Base-by-base conservation (phyloP, 2,329 filamentous ascomycete species). In the Trichoderma afroharzianum region DNA sequence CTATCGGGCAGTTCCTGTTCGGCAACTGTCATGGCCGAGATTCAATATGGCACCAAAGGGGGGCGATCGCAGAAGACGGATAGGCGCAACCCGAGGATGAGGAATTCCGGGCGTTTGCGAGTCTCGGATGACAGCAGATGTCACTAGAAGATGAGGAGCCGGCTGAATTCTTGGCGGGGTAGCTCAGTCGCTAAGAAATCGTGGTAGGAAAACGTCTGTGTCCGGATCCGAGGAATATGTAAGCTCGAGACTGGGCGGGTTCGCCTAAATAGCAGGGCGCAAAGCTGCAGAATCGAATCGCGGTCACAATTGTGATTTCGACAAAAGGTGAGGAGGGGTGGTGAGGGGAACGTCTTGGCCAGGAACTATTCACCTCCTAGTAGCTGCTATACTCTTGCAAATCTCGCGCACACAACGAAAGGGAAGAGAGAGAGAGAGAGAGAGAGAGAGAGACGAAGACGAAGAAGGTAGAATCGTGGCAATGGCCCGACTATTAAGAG, bases 11-110 rank as follows among this genome's bases (percentile, higher is more conserved):
- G 74, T 73, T 74, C 76, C 74, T 74, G 71, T 26, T 77, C 75
- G 50, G 75, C 76, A 58, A 70, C 72, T 69, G 77, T 75, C 80
- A 81, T 81, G 73, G 74, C 72, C 57, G 24, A 33, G 14, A 28
- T 50, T 28, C 8, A 53, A 32, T 9, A 36, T 15, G 66, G 21
- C 47, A 36, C 28, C n/a, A 32, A 67, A 15, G 36, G 15, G 26
- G n/a, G 11, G 11, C 21, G 15, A 63, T 32, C 18, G 12, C 18
- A 63, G 30, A 15, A 47, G 15, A 30, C 36, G 8, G 28, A 36
- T 43, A 62, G 30, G 39, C 36, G 55, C 26, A 43, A 53, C 26
- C n/a, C 36, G 28, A 61, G 12, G n/a, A 58, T 26, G 24, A 50
- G 28, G 14, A n/a, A 50, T 1, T 14, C 32, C 11, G 14, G 26